Evolutionary conservation across 2,329 filamentous ascomycete species (phyloP), one percentile per base, ranked within the genome.

Genomic region (Chaetomiaceae sp.): DNA sequence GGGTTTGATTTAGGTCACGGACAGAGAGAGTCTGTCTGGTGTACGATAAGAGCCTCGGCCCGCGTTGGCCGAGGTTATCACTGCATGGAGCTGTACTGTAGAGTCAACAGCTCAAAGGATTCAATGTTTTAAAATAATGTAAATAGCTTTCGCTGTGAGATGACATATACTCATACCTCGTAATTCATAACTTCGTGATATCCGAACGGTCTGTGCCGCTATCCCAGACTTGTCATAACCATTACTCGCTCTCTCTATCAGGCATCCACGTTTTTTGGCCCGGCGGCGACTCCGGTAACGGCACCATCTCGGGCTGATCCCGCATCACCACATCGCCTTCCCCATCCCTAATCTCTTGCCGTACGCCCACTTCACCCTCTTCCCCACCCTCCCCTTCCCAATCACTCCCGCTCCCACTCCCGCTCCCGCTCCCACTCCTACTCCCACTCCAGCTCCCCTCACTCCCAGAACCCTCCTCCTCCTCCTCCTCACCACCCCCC

Each of bases 1-100:
- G 3, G 88, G 88, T 3, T 73, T 95, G 46, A 79, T 86, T 67
- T 94, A 74, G 73, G 47, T n/a, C 5, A n/a, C n/a, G n/a, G n/a
- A n/a, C n/a, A n/a, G 8, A 14, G 16, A 9, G 34, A 11, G 8
- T 13, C 13, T 13, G 30, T 27, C 25, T 20, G 13, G 53, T 44
- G 46, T 53, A 44, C 32, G 48, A 48, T 42, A 18, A 21, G 10
- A 25, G 10, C 11, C 16, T 34, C 30, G 14, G 14, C 13, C 9
- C 32, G 4, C 13, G 32, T 5, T 34, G 32, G 32, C 3, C 4
- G 32, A n/a, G 4, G 13, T n/a, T 14, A n/a, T n/a, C 4, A 14
- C 16, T 5, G 32, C 13, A 34, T 5, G 6, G 32, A n/a, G 13
- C 13, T 34, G 13, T n/a, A 34, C 13, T 34, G 16, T 2, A 34